Conservation (phyloP, 768 basidiomycete species). For the Lactarius indigo region DNA sequence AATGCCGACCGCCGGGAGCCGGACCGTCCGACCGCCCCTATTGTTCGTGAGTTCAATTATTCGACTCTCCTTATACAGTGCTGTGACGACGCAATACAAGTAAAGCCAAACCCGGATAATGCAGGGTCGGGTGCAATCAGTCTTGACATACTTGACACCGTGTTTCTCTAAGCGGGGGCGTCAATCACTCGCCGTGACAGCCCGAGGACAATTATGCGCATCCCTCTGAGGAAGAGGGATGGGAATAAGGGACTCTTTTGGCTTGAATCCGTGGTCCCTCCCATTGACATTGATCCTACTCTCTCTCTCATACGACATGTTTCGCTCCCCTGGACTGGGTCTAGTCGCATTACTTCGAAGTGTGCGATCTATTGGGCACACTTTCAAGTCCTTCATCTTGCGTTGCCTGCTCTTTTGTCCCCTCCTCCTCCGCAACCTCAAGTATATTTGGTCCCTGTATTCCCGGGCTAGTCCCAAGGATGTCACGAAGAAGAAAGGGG, state of each 20-base stretch:
- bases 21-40: no score
- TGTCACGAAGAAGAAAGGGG: neutral
- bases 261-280: neutral
- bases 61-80: neutral
- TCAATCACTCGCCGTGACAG: neutral
- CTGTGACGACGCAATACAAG: neutral
- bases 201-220: neutral
- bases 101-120: neutral
- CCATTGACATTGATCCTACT: neutral
- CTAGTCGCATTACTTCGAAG: neutral
- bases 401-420: conserved; percentile 5
- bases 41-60: neutral
- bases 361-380: neutral
- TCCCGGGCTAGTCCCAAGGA: neutral
- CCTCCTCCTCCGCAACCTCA: neutral
- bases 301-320: neutral
- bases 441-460: neutral
- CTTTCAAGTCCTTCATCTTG: conserved; percentile 11
- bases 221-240: neutral
- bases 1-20: no score
- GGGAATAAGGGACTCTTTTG: neutral
- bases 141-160: neutral
- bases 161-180: neutral
- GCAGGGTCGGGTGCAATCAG: neutral
- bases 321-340: neutral